Percentiles rank a stretch among this genome's conserved stretches.
Evolutionary conservation across 768 basidiomycete genomes (phyloP).

Genomic region (Xanthoconium purpureum): DNA sequence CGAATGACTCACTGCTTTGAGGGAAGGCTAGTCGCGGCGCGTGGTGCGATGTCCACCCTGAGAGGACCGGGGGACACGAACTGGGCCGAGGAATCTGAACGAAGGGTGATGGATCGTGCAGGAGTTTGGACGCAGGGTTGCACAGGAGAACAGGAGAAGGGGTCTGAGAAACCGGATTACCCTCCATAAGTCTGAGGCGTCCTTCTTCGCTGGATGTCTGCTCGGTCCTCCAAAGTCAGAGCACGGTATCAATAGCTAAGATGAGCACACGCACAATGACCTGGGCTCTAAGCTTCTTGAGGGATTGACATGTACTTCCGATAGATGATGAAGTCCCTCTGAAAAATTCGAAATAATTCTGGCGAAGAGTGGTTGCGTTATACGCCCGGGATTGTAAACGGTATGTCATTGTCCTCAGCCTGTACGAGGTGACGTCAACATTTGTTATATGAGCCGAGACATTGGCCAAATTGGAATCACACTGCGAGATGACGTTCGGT

Average conservation of each 20-base stretch:
- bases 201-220: not conserved
- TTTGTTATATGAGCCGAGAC: not conserved
- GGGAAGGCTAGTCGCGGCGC: no score
- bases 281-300: not conserved
- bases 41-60: no score
- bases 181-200: not conserved
- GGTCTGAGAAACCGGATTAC: not conserved
- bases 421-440: not conserved
- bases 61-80: conserved; percentile 1
- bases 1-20: no score
- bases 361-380: not conserved
- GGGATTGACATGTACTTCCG: not conserved
- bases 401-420: not conserved
- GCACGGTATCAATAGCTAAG: not conserved
- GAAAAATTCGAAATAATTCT: not conserved
- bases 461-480: no score
- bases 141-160: no score
- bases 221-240: not conserved
- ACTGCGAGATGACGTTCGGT: not conserved
- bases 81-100: not conserved
- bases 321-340: not conserved
- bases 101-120: no score
- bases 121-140: no score
- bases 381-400: not conserved
- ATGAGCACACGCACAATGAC: not conserved